Evolutionary conservation across 2,329 filamentous ascomycete genomes (phyloP).

Genomic region (Epichloe hybrida): DNA sequence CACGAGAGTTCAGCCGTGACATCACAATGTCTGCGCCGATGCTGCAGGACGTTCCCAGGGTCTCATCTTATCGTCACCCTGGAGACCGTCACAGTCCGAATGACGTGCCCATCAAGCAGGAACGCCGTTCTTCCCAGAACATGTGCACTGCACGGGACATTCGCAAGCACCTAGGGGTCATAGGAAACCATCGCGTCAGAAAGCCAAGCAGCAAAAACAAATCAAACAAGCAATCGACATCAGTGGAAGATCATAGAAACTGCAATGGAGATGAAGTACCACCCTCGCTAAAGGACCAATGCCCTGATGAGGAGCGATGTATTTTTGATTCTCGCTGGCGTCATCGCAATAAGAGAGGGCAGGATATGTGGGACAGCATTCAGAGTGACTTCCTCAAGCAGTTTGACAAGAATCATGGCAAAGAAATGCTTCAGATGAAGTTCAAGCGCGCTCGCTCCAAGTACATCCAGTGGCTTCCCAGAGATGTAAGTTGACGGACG

Average conservation of each 20-base stretch:
- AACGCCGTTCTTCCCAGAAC: slow-evolving; percentile 1
- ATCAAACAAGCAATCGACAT: slow-evolving; percentile 8
- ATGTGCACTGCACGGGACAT: not conserved
- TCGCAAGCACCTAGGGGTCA: slow-evolving; percentile 10
- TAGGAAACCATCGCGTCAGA: slow-evolving; percentile 15
- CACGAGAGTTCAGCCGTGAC: slow-evolving; percentile 12
- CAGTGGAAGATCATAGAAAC: slow-evolving; percentile 21
- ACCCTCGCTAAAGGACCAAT: slow-evolving; percentile 28
- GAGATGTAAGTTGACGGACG: slow-evolving; percentile 30
- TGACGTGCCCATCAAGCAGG: slow-evolving; percentile 2
- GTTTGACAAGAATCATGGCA: slow-evolving; percentile 25
- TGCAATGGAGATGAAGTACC: slow-evolving; percentile 20
- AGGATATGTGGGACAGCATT: slow-evolving; percentile 46
- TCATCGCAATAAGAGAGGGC: slow-evolving; percentile 34
- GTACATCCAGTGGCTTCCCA: slow-evolving; percentile 32
- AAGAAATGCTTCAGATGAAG: slow-evolving; percentile 43
- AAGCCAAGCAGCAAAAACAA: slow-evolving; percentile 10
- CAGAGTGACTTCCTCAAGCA: slow-evolving; percentile 25
- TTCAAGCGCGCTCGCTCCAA: slow-evolving; percentile 36
- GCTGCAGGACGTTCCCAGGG: slow-evolving; percentile 11
- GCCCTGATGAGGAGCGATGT: slow-evolving; percentile 33
- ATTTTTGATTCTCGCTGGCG: slow-evolving; percentile 36
- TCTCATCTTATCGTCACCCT: slow-evolving; percentile 10
- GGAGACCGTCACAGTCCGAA: slow-evolving; percentile 14
- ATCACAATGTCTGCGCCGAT: slow-evolving; percentile 9